These are phyloP conservation scores for Dalbergia cochinchinensis DNA, from an alignment of 306 rosid genomes.

Conservation along the genomic window DNA sequence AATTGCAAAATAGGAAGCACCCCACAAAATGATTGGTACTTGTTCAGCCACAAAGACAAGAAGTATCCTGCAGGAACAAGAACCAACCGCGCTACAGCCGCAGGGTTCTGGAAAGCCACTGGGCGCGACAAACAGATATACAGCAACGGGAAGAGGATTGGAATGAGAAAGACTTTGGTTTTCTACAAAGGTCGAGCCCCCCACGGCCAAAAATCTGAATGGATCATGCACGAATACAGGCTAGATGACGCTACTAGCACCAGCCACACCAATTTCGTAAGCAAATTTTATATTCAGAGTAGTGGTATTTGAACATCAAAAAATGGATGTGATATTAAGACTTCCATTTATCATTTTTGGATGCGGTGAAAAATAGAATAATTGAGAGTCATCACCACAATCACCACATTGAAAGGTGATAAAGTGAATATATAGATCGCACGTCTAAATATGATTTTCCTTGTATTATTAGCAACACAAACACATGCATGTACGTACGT, in stretches of 20 bases:
- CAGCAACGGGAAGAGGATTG: constrained; percentile 74
- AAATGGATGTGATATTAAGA: too few species aligned
- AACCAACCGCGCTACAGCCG: constrained; percentile 87
- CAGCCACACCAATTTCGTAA: constrained; percentile 56
- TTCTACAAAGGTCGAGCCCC: constrained; percentile 97
- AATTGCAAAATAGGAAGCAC: constrained; percentile 93
- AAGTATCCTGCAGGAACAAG: constrained; percentile 96
- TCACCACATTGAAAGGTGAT: too few species aligned
- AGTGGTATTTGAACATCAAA: too few species aligned
- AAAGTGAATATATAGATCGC: too few species aligned
- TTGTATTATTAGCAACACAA: too few species aligned
- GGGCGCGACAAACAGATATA: constrained; percentile 91
- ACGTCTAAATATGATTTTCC: too few species aligned
- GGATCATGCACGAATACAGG: constrained; percentile 98
- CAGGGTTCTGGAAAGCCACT: constrained; percentile 97
- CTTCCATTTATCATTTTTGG: too few species aligned
- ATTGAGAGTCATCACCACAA: too few species aligned
- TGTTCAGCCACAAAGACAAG: constrained; percentile 96
- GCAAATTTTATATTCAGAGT: constrained; percentile 3
- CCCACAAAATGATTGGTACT: constrained; percentile 96
- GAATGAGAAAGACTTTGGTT: constrained; percentile 96
- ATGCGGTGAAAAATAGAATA: too few species aligned
- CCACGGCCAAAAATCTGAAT: constrained; percentile 89
- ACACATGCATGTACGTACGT: too few species aligned
- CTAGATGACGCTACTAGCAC: constrained; percentile 73